Percentiles rank a stretch among this genome's conserved stretches.
Evolutionary conservation across 441 rosid species (phyloP).

Genomic region (Breynia disticha): DNA sequence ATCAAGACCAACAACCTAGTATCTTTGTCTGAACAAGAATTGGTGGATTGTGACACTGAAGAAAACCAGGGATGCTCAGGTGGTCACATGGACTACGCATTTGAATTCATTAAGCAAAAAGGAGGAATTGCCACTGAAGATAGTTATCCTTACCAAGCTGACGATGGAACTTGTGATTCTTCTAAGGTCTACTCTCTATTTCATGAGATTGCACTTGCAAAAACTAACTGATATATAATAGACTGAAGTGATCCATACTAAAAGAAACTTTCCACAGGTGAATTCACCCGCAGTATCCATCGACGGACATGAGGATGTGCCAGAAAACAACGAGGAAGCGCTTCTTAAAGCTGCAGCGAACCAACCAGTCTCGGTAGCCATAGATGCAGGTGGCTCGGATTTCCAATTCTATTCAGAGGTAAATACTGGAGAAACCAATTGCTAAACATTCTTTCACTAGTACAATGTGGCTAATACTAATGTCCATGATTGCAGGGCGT

Average conservation of each 20-base stretch:
- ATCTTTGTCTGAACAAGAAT: conserved; percentile 68
- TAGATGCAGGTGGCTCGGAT: conserved; percentile 68
- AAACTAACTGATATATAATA: too few relatives aligned
- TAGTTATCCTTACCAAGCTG: conserved; percentile 51
- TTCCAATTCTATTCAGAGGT: conserved; percentile 92
- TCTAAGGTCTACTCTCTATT: conserved; percentile 19
- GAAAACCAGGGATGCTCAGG: conserved; percentile 76
- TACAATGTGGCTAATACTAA: background rate
- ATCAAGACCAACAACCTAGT: conserved; percentile 50
- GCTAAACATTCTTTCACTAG: too few relatives aligned
- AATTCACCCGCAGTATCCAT: conserved; percentile 48
- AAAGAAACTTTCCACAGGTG: conserved; percentile 20
- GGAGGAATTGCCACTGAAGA: conserved; percentile 62
- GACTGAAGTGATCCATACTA: background rate
- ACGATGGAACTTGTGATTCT: conserved; percentile 36
- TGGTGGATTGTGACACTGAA: conserved; percentile 66
- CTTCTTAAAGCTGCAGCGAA: conserved; percentile 60
- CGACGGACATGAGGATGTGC: conserved; percentile 68
- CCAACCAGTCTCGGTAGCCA: conserved; percentile 82
- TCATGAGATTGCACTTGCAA: background rate
- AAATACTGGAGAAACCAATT: background rate
- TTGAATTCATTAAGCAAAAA: conserved; percentile 52
- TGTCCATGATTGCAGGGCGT: conserved; percentile 47
- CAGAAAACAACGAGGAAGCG: conserved; percentile 54
- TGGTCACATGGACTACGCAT: conserved; percentile 78